Evolutionary conservation across 371 early-diverging fungal genomes (phyloP).

Genomic region (Mucor ambiguus): DNA sequence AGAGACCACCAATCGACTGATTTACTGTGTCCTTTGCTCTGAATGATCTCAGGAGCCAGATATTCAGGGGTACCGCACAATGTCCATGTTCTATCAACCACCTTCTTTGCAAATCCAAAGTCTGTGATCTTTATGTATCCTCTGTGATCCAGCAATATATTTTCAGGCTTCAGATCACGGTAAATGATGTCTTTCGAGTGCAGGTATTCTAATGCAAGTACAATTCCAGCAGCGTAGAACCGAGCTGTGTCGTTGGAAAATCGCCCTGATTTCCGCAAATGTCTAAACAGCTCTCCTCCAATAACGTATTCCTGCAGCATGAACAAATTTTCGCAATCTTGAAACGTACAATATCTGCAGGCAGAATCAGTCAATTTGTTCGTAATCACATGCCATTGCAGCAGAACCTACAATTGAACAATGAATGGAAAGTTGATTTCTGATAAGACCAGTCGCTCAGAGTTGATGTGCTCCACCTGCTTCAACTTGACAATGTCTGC

Average conservation of each 20-base stretch:
- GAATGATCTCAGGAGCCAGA: slow-evolving; percentile 98
- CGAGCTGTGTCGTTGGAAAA: slow-evolving; percentile 89
- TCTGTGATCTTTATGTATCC: slow-evolving; percentile 99
- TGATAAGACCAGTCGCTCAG: slow-evolving; percentile 78
- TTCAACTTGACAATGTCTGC: slow-evolving; percentile 83
- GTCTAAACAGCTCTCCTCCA: slow-evolving; percentile 91
- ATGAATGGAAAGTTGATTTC: slow-evolving; percentile 79
- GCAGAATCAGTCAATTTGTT: background rate
- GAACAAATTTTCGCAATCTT: slow-evolving; percentile 87
- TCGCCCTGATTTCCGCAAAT: slow-evolving; percentile 35
- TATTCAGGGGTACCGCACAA: slow-evolving; percentile 99
- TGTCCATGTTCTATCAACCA: slow-evolving; percentile 86
- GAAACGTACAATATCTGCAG: slow-evolving; percentile 71
- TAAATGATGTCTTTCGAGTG: slow-evolving; percentile 94
- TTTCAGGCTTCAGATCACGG: slow-evolving; percentile 96
- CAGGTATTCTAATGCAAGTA: slow-evolving; percentile 87
- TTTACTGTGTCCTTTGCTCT: slow-evolving; percentile 95
- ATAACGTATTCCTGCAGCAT: slow-evolving; percentile 98
- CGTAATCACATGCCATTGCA: background rate
- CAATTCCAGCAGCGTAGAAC: slow-evolving; percentile 81
- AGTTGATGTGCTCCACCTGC: slow-evolving; percentile 78
- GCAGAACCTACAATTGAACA: slow-evolving; percentile 68
- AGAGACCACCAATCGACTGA: slow-evolving; percentile 99
- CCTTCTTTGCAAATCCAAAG: slow-evolving; percentile 98
- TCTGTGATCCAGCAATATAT: slow-evolving; percentile 83